Evolutionary conservation across 805 yeast genomes (phyloP), one percentile per base, ranked within the genome.

Genomic region (Myxozyma monticola): DNA sequence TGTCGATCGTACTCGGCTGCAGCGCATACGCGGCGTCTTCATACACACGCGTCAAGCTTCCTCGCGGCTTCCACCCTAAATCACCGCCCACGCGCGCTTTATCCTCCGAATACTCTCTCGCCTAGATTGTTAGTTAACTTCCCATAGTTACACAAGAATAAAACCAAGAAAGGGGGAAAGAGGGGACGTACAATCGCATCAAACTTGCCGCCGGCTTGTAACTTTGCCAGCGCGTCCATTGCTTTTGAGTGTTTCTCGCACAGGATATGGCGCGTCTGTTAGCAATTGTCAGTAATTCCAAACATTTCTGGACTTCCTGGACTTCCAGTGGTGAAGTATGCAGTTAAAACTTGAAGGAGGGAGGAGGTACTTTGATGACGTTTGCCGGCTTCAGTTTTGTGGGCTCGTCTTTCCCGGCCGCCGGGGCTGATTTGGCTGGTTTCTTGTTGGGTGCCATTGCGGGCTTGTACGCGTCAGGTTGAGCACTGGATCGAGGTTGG

Each of bases 71-170:
- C 60, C 60, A 56, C 7, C 60, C 60, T n/a, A 56, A 31, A 35
- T 49, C 54, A n/a, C 60, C 60, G 20, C 60, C 60, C n/a, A 33
- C 48, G 17, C 59, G 51, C 2, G 60, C 60, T 40, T 56, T 56
- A 26, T 56, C 60, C 31, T 56, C 60, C 17, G 52, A 43, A 34
- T 46, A 56, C 29, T 56, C 56, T 3, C 54, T 42, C 3, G 59
- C 56, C 56, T 51, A 22, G 3, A n/a, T 22, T 14, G 21, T 12
- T 38, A 38, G 24, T 26, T n/a, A 20, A 21, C 18, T 41, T 21
- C 24, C 40, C 21, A n/a, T n/a, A 12, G 17, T 12, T 17, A 7
- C 31, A n/a, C 8, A 7, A 15, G n/a, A n/a, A n/a, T n/a, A n/a
- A 21, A 17, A 12, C n/a, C n/a, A 18, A 14, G 14, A 12, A 9